Percentiles rank a stretch among this genome's conserved stretches.
Evolutionary conservation across 345 rosid species (phyloP).

Genomic region (Pistacia vera): DNA sequence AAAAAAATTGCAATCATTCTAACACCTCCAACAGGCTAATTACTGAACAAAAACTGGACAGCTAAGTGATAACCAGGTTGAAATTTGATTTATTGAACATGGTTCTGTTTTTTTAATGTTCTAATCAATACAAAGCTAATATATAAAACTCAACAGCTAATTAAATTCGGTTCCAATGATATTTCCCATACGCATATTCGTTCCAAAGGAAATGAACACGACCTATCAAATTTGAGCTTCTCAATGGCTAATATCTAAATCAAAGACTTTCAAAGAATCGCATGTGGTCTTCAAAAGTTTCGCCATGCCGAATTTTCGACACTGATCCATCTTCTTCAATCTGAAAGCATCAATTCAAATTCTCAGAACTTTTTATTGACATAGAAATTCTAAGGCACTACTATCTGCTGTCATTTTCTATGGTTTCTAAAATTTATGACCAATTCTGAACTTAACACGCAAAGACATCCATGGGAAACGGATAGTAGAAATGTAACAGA

Average conservation of each 20-base stretch:
- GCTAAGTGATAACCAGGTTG: not conserved
- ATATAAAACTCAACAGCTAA: not conserved
- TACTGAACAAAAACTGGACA: not conserved
- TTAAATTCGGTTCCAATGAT: not conserved
- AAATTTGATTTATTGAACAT: not conserved
- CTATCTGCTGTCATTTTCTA: not conserved
- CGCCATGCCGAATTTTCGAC: constrained; percentile 78
- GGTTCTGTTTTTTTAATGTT: not conserved
- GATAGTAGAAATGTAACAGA: not conserved
- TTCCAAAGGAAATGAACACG: not conserved
- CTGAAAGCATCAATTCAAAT: constrained; percentile 34
- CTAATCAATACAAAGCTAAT: not conserved
- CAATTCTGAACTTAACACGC: not conserved
- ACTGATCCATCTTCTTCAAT: constrained; percentile 87
- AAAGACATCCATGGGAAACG: not conserved
- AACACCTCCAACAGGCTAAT: not conserved
- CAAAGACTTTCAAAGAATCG: constrained; percentile 76
- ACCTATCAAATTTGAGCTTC: constrained; percentile 9
- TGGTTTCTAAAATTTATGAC: not conserved
- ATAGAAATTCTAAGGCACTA: not conserved
- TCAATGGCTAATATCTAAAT: constrained; percentile 13
- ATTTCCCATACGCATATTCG: not conserved
- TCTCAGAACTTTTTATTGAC: not conserved
- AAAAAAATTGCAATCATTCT: not conserved
- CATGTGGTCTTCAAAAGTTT: constrained; percentile 84